Conservation (phyloP, 2,329 filamentous ascomycete species). For the Cryphonectria naterciae region DNA sequence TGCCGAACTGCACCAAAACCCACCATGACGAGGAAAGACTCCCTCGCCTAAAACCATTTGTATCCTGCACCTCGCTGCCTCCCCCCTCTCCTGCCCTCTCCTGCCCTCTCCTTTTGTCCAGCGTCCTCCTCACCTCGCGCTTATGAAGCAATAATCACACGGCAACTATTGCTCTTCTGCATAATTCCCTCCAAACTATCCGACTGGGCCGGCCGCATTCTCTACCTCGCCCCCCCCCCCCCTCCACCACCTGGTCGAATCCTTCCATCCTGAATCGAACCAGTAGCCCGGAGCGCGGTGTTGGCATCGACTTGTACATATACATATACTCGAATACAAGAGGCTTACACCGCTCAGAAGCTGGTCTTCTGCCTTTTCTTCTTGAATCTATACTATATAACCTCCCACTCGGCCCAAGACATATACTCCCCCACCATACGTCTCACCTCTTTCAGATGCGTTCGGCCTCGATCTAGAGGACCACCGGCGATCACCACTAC, state of each 20-base stretch:
- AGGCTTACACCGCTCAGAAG: slow-evolving; percentile 29
- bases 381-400: slow-evolving; percentile 22
- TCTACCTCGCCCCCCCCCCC: background rate
- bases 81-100: background rate
- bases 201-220: background rate
- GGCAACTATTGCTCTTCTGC: slow-evolving; percentile 13
- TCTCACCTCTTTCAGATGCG: slow-evolving; percentile 14
- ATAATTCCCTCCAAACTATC: slow-evolving; percentile 20
- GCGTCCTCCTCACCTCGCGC: background rate
- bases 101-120: slow-evolving; percentile 3
- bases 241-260: background rate
- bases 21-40: slow-evolving; percentile 7
- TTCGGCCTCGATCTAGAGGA: slow-evolving; percentile 20
- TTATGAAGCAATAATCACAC: slow-evolving; percentile 7
- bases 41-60: background rate
- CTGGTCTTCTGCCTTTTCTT: slow-evolving; percentile 27
- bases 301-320: slow-evolving; percentile 23
- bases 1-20: background rate
- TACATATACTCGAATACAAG: slow-evolving; percentile 6
- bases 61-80: background rate
- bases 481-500: background rate
- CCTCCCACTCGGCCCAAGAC: background rate
- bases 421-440: background rate
- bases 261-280: background rate
- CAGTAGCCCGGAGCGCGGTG: background rate